phyloP scores from a whole-genome alignment of 768 basidiomycete species.

The Mycena floridula region DNA sequence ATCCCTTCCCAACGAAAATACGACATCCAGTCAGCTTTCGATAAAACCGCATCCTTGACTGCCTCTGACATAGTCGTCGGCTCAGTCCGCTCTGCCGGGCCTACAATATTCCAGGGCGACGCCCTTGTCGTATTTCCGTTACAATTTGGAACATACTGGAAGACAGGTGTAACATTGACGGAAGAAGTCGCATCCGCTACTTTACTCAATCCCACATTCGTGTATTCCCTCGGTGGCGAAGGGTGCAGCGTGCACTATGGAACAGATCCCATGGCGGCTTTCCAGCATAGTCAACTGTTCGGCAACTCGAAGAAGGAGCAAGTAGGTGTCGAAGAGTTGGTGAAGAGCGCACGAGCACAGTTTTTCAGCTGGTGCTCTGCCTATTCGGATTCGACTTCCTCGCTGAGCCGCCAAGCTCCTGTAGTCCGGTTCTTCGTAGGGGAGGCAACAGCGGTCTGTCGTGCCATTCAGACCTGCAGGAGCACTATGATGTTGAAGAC shows the following conservation, averaged over 20 bases:
- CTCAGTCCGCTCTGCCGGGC: neutral
- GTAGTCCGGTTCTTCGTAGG: slow-evolving; percentile 9
- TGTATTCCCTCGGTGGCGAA: slow-evolving; percentile 4
- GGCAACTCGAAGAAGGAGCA: neutral
- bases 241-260: neutral
- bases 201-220: slow-evolving; percentile 7
- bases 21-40: neutral
- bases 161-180: neutral
- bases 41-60: neutral
- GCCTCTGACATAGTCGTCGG: neutral
- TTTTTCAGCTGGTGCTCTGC: neutral
- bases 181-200: neutral
- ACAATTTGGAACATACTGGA: neutral
- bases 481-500: neutral
- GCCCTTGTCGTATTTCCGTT: neutral
- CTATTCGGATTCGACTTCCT: neutral
- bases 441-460: neutral
- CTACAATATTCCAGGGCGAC: neutral
- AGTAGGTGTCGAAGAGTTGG: neutral
- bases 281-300: neutral
- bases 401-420: too few species aligned
- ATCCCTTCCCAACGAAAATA: neutral
- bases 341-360: neutral
- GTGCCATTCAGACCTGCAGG: neutral
- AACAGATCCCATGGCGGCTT: neutral